Evolutionary conservation across 768 basidiomycete genomes (phyloP), one percentile per base, ranked within the genome.

Genomic region (Cytidiella melzeri): DNA sequence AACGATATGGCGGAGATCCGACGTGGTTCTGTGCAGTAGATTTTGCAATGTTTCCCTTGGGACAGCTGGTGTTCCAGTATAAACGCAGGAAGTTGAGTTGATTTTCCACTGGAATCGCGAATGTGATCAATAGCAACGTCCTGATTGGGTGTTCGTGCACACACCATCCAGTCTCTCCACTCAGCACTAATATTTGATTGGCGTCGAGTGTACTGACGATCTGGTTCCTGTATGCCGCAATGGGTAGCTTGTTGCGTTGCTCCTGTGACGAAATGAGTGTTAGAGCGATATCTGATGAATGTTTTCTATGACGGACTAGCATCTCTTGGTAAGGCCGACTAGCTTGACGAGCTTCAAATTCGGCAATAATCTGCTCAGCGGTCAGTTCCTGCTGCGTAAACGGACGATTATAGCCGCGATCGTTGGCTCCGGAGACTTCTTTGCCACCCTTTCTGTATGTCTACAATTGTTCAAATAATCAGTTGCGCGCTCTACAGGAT

Each of bases 1-100:
- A 98, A 77, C 0, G 95, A 97, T 43, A 97, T 89, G 1, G 95
- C 94, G 47, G 92, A 94, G 55, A 98, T 98, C 37, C 95, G 81
- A 39, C 95, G 80, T 4, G 95, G 95, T 61, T 98, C 94, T 4
- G 95, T 97, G 56, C 92, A 95, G 60, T 82, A 92, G 58, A 99
- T 87, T 65, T 86, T 95, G 73, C 92, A 95, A 47, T 77, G 76
- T 57, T 74, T 79, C 21, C 94, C 96, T 52, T 75, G 76, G 4
- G 84, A 78, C 19, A 97, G 77, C 46, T 87, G 81, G 60, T 94
- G 84, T 64, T 99, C 95, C 9, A 99, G 77, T 55, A 98, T 86
- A 68, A 93, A 98, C 1, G 86, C 76, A 3, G 95, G 95, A 3
- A 97, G 80, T 69, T 98, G 95, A 0, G 95, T 98, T 2, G 93